Conservation (phyloP, 345 rosid genomes). For the Salix purpurea region DNA sequence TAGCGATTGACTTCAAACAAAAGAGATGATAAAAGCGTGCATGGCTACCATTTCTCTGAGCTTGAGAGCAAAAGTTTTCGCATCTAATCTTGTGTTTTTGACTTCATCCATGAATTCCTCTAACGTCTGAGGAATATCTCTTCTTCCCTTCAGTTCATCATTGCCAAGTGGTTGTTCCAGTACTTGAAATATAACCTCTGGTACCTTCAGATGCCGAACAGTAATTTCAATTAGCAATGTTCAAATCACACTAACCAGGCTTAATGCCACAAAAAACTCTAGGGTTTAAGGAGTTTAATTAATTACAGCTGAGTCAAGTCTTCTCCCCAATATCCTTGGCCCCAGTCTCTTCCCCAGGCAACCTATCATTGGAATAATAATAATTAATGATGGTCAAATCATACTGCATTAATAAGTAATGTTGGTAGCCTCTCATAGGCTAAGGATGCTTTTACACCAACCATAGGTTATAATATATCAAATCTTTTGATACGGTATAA, state of each 20-base stretch:
- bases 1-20: neutral
- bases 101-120: conserved; percentile 71
- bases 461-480: neutral
- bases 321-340: conserved; percentile 72
- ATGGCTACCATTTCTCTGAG: conserved; percentile 77
- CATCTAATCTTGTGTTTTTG: conserved; percentile 55
- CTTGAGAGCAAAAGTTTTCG: conserved; percentile 73
- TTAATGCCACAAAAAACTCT: neutral
- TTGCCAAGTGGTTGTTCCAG: conserved; percentile 54
- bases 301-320: conserved; percentile 59
- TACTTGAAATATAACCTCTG: conserved; percentile 72
- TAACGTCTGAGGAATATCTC: conserved; percentile 73
- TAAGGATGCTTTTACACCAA: neutral
- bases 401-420: neutral
- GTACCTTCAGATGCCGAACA: conserved; percentile 49
- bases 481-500: neutral
- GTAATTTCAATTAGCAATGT: neutral
- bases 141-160: conserved; percentile 67
- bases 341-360: conserved; percentile 84
- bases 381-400: neutral
- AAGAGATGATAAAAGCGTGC: neutral
- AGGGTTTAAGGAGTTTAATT: conserved; percentile 22
- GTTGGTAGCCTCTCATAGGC: neutral
- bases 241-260: neutral
- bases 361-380: conserved; percentile 36